A percentile compares a stretch with the other conserved stretches of the same genome.
These are phyloP conservation scores for Friedmanniomyces endolithicus DNA, from an alignment of 495 filamentous ascomycete species.

Conservation along the genomic window DNA sequence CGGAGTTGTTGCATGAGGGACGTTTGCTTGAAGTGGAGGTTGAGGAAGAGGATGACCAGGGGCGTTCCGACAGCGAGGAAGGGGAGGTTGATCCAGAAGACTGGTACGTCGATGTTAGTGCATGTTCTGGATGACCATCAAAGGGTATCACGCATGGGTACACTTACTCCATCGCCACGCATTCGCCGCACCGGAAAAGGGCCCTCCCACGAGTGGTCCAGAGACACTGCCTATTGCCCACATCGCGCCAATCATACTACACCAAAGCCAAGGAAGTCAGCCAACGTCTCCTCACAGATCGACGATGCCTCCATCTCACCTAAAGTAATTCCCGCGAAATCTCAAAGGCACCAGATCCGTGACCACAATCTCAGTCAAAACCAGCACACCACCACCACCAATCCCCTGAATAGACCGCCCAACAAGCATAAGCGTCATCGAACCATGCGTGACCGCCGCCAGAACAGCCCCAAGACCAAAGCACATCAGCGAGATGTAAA, in stretches of 20 bases:
- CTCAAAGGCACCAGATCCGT: constrained; percentile 49
- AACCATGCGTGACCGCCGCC: constrained; percentile 41
- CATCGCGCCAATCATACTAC: constrained; percentile 30
- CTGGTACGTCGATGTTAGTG: not conserved
- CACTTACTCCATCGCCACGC: not conserved
- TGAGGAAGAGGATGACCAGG: constrained; percentile 39
- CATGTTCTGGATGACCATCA: no score
- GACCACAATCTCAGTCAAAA: constrained; percentile 52
- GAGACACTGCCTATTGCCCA: constrained; percentile 50
- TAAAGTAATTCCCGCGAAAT: constrained; percentile 35
- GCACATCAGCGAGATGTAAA: constrained; percentile 39
- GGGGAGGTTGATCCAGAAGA: constrained; percentile 46
- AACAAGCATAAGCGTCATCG: constrained; percentile 48
- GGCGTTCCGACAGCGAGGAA: constrained; percentile 38
- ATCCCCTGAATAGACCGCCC: constrained; percentile 58
- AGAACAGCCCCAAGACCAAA: constrained; percentile 50
- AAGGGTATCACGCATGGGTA: no score
- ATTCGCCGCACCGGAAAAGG: constrained; percentile 29
- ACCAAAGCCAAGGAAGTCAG: not conserved
- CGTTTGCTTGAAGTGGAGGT: constrained; percentile 32
- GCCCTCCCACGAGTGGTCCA: constrained; percentile 53
- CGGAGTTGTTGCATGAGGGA: constrained; percentile 23
- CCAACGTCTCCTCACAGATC: no score
- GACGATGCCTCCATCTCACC: not conserved
- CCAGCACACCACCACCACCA: constrained; percentile 58